These are phyloP conservation scores for Prunella vulgaris DNA, from an alignment of 257 asterid species.

Conservation along the genomic window DNA sequence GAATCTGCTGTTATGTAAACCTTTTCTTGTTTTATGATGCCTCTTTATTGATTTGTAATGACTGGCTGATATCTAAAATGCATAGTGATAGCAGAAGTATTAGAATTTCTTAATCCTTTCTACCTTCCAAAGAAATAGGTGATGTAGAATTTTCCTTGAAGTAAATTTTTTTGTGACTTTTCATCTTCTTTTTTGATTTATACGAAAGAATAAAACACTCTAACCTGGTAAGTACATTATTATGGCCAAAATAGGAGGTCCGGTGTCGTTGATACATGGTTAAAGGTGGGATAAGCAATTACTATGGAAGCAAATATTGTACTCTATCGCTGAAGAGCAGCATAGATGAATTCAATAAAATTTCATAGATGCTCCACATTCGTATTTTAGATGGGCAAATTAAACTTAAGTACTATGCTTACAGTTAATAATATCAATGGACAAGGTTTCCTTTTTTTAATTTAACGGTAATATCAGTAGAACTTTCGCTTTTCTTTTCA, in stretches of 20 bases:
- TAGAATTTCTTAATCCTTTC: not conserved
- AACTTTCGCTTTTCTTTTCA: not conserved
- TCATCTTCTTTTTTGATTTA: not conserved
- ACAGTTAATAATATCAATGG: not conserved
- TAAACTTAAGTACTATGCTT: not conserved
- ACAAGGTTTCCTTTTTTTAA: not conserved
- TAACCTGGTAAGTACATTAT: not conserved
- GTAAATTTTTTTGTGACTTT: not conserved
- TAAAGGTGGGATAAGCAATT: not conserved
- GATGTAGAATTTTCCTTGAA: not conserved
- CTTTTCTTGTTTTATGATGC: not conserved
- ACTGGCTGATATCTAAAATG: not conserved
- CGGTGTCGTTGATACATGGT: not conserved
- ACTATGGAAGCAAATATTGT: no score
- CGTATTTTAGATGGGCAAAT: not conserved
- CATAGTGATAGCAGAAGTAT: not conserved
- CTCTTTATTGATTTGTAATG: not conserved
- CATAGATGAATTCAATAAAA: not conserved
- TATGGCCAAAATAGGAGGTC: not conserved
- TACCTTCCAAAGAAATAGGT: not conserved
- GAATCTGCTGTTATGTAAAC: not conserved
- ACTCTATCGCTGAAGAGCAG: no score
- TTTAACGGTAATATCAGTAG: not conserved
- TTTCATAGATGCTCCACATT: not conserved
- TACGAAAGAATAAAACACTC: not conserved